Percentiles rank a stretch among this genome's conserved stretches.
Conservation (phyloP, 2,329 filamentous ascomycete genomes). For the Colletotrichum incanum region DNA sequence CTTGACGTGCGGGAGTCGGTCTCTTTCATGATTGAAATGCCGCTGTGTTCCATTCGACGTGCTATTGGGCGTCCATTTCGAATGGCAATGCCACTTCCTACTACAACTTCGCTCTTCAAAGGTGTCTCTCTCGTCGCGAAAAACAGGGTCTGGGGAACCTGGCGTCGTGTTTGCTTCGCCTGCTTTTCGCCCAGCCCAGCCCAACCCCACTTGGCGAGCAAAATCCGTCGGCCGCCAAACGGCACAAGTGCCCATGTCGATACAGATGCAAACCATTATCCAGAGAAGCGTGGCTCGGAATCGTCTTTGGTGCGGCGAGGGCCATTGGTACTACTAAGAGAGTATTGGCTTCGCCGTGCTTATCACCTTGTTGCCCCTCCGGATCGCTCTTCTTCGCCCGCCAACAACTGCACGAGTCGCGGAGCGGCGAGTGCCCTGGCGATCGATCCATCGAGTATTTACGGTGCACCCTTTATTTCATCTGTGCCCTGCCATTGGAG, state of each 20-base stretch:
- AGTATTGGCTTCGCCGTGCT: neutral
- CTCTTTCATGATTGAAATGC: slow-evolving; percentile 5
- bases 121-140: neutral
- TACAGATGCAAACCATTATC: neutral
- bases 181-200: slow-evolving; percentile 6
- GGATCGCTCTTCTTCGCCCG: slow-evolving; percentile 1
- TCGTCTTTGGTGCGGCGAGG: neutral
- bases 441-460: neutral
- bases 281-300: neutral
- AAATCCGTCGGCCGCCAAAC: neutral
- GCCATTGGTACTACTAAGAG: neutral
- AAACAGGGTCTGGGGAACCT: slow-evolving; percentile 18
- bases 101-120: slow-evolving; percentile 23
- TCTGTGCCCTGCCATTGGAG: slow-evolving; percentile 1
- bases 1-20: slow-evolving; percentile 2
- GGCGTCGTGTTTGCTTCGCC: slow-evolving; percentile 24
- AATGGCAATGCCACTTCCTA: slow-evolving; percentile 25
- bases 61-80: slow-evolving; percentile 21
- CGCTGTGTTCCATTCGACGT: slow-evolving; percentile 13
- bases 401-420: slow-evolving; percentile 19
- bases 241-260: neutral
- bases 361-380: neutral
- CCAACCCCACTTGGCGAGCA: slow-evolving; percentile 12
- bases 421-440: slow-evolving; percentile 11
- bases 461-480: neutral